These are phyloP conservation scores for Pythium rishiriense DNA, from an alignment of 352 stramenopile genomes.

Conservation along the genomic window DNA sequence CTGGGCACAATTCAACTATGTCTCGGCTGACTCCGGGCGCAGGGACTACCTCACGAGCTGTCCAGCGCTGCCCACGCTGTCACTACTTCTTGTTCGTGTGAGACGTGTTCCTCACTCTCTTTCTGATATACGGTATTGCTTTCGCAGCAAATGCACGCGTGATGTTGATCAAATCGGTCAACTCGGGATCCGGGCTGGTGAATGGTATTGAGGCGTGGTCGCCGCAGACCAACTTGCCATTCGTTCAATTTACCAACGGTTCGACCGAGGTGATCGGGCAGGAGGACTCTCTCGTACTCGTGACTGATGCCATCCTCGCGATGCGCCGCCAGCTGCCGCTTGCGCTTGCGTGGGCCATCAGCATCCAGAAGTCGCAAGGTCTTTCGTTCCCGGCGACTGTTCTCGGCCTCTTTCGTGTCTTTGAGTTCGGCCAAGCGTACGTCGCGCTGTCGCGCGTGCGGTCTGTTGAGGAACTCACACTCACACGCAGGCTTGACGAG, in stretches of 20 bases:
- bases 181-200: constrained; percentile 78
- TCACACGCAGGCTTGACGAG: constrained; percentile 41
- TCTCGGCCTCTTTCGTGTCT: constrained; percentile 91
- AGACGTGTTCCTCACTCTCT: not conserved
- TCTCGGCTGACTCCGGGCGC: constrained; percentile 33
- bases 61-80: constrained; percentile 28
- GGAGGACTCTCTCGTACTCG: constrained; percentile 69
- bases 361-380: constrained; percentile 96
- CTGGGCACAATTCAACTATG: constrained; percentile 34
- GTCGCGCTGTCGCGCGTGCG: constrained; percentile 93
- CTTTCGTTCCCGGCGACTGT: constrained; percentile 89
- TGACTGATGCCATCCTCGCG: constrained; percentile 57
- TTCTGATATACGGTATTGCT: no score
- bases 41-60: constrained; percentile 34
- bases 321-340: constrained; percentile 87
- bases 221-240: constrained; percentile 63
- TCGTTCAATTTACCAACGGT: constrained; percentile 77
- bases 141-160: constrained; percentile 80
- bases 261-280: constrained; percentile 61
- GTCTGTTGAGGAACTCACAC: constrained; percentile 77
- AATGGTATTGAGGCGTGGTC: constrained; percentile 94
- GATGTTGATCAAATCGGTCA: constrained; percentile 95
- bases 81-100: no score
- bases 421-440: constrained; percentile 96
- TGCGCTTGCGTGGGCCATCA: constrained; percentile 92